A percentile compares a stretch with the other conserved stretches of the same genome.
phyloP scores from a whole-genome alignment of 768 basidiomycete genomes.

The Lentinula edodes region DNA sequence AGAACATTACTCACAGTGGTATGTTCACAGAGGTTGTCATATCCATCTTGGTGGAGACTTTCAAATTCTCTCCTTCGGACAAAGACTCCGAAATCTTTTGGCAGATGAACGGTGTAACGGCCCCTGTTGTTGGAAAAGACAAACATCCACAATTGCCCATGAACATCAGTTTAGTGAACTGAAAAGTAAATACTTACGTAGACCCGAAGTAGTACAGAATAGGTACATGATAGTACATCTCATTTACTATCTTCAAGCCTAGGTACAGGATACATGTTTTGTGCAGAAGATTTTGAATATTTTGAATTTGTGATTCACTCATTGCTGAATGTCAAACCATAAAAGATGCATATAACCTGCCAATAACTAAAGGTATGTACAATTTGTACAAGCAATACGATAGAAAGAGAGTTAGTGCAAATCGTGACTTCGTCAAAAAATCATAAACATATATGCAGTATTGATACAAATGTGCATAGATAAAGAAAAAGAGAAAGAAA shows the following conservation, averaged over 20 bases:
- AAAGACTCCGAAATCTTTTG: not conserved
- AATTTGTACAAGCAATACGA: too few species aligned
- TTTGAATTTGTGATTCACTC: too few species aligned
- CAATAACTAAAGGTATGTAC: too few species aligned
- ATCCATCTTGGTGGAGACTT: not conserved
- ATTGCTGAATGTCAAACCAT: too few species aligned
- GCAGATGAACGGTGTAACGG: conserved; percentile 1
- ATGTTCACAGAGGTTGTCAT: conserved; percentile 1
- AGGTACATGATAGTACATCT: too few species aligned
- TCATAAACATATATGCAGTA: not conserved
- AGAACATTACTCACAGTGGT: not conserved
- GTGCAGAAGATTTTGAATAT: too few species aligned
- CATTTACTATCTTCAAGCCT: too few species aligned
- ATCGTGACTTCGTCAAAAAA: not conserved
- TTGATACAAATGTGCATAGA: not conserved
- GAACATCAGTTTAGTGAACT: not conserved
- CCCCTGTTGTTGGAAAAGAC: not conserved
- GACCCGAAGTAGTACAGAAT: too few species aligned
- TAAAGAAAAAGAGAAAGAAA: too few species aligned
- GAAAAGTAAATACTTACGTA: too few species aligned
- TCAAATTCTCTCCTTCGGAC: not conserved
- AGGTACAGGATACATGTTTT: too few species aligned
- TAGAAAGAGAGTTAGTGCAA: not conserved
- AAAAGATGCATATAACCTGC: too few species aligned
- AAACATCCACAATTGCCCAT: conserved; percentile 2